Percentiles rank a stretch among this genome's conserved stretches.
These are phyloP conservation scores for Sporisorium reilianum DNA, from an alignment of 1,284 basidiomycete species.

Conservation along the genomic window DNA sequence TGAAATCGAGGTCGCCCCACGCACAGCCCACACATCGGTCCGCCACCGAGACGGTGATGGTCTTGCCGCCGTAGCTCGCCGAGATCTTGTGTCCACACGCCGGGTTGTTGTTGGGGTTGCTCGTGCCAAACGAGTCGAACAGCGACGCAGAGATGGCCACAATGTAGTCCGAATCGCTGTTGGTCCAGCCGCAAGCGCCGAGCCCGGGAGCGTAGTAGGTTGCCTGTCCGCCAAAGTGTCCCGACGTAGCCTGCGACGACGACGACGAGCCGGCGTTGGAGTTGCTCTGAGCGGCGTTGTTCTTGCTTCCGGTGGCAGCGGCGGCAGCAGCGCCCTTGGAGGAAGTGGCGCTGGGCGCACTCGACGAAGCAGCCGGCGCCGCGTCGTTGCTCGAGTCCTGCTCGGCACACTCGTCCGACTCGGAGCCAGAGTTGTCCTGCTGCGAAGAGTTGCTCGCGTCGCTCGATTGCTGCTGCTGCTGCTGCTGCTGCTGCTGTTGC, in stretches of 20 bases:
- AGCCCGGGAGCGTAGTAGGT: slow-evolving; percentile 62
- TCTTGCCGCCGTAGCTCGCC: slow-evolving; percentile 59
- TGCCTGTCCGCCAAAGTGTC: slow-evolving; percentile 62
- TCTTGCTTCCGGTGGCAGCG: slow-evolving; percentile 38
- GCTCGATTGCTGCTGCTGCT: slow-evolving; percentile 3
- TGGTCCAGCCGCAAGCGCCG: slow-evolving; percentile 61
- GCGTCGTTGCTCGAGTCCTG: slow-evolving; percentile 10
- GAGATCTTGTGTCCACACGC: slow-evolving; percentile 64
- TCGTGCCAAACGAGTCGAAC: slow-evolving; percentile 53
- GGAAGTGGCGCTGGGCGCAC: slow-evolving; percentile 1
- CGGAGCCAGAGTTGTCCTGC: slow-evolving; percentile 20
- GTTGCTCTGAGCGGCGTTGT: slow-evolving; percentile 20
- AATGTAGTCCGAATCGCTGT: slow-evolving; percentile 59
- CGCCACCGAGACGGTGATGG: slow-evolving; percentile 54
- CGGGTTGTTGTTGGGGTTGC: slow-evolving; percentile 64
- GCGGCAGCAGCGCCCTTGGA: slow-evolving; percentile 18
- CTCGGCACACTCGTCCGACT: slow-evolving; percentile 27
- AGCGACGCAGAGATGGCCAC: slow-evolving; percentile 58
- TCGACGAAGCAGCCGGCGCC: slow-evolving; percentile 7
- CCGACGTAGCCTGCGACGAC: slow-evolving; percentile 65
- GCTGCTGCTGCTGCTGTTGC: slow-evolving; percentile 13
- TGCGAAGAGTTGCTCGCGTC: slow-evolving; percentile 3
- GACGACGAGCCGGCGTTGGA: slow-evolving; percentile 58
- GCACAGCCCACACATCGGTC: slow-evolving; percentile 62
- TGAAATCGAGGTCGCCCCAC: slow-evolving; percentile 58